These are phyloP conservation scores for Tolypocladium album DNA, from an alignment of 2,329 filamentous ascomycete species.

Conservation along the genomic window DNA sequence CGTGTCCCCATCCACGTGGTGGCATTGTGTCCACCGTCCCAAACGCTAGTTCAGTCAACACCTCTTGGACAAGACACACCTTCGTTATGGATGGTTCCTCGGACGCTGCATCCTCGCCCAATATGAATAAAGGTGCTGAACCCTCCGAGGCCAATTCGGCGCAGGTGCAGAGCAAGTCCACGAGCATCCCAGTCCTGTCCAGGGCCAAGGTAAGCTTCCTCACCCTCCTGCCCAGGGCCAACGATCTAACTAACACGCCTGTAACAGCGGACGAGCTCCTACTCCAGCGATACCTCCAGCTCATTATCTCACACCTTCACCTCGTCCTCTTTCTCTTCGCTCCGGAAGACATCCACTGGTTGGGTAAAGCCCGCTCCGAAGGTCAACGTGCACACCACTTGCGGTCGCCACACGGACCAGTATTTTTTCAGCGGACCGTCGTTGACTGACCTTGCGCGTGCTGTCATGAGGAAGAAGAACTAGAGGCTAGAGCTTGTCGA, in stretches of 20 bases:
- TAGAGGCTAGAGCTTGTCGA: not conserved
- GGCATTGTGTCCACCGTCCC: not conserved
- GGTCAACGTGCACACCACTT: slow-evolving; percentile 42
- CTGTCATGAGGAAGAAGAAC: slow-evolving; percentile 23
- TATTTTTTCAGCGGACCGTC: slow-evolving; percentile 40
- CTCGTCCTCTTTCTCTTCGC: slow-evolving; percentile 12
- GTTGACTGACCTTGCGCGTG: slow-evolving; percentile 30
- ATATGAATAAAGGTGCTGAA: slow-evolving; percentile 4
- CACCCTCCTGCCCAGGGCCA: not conserved
- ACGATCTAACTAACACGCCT: slow-evolving; percentile 9
- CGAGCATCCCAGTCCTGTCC: slow-evolving; percentile 7
- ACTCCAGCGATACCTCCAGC: slow-evolving; percentile 16
- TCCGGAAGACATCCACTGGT: slow-evolving; percentile 19
- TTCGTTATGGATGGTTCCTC: not conserved
- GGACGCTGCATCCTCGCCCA: slow-evolving; percentile 5
- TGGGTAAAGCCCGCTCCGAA: slow-evolving; percentile 26
- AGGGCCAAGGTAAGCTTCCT: slow-evolving; percentile 12
- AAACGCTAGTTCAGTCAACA: not conserved
- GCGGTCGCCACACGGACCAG: slow-evolving; percentile 43
- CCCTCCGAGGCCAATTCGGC: not conserved
- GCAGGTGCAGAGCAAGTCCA: slow-evolving; percentile 5
- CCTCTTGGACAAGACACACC: not conserved
- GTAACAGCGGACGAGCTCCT: slow-evolving; percentile 17
- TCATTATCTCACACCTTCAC: slow-evolving; percentile 2
- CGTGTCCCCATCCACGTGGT: not conserved